Evolutionary conservation across 495 filamentous ascomycete genomes (phyloP), one percentile per base, ranked within the genome.

Genomic region (Paragyromitra xinjiangensis): DNA sequence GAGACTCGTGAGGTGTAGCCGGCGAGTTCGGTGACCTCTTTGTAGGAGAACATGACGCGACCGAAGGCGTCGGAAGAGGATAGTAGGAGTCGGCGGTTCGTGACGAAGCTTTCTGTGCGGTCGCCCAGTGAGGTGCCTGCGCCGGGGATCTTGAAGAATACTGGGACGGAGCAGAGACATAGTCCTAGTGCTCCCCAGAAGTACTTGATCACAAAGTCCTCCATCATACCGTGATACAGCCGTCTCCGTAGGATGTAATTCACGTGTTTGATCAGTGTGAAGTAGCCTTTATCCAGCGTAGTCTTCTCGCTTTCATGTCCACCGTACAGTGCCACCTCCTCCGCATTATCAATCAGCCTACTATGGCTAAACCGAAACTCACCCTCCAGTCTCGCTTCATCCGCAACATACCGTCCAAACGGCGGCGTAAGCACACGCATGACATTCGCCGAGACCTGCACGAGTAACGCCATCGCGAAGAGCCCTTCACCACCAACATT

Each of bases 141-240:
- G 34, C 92, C 93, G 8, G 95, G 95, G 3, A 98, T 86, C 85
- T 92, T 94, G 87, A 98, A 92, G 83, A 99, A 99, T 0, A 98
- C 95, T 1, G 95, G 95, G 3, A 97, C 89, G 81, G 94, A 95
- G 86, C 96, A 98, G n/a, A 99, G 90, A 75, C 96, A 84, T 79
- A 98, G 87, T 6, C 95, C 95, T 59, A 99, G 79, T 4, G 95
- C 95, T 65, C 96, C 96, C 95, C 95, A 99, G 86, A 97, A 95
- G 81, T 99, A 99, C 85, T 99, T 99, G 81, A 98, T 95, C 14
- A 98, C 92, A 85, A 97, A 99, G 83, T 99, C 95, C 82, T 99
- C 96, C 95, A 98, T 98, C 75, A 99, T 91, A 12, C 94, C 94
- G 81, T 99, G 94, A 82, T 97, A 98, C 78, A 99, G 91, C 37